Evolutionary conservation across 352 stramenopile species (phyloP).

Genomic region (Phytophthora palmivora): DNA sequence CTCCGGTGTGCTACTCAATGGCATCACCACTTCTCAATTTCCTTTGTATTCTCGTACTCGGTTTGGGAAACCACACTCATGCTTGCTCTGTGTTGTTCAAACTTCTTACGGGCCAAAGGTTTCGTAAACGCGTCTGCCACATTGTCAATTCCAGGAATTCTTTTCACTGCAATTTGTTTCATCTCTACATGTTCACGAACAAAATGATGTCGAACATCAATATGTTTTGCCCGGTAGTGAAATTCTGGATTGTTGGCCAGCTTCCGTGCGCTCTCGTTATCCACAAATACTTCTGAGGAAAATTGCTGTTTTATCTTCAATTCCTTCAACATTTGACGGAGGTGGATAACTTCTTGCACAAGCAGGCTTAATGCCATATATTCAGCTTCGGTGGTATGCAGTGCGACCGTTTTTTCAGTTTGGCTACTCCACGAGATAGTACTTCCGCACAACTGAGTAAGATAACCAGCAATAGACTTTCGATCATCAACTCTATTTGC

Average conservation of each 20-base stretch:
- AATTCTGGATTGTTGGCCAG: constrained; percentile 28
- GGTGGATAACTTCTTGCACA: constrained; percentile 28
- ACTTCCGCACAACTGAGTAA: too few relatives aligned
- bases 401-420: too few relatives aligned
- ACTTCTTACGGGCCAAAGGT: constrained; percentile 11
- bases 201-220: too few relatives aligned
- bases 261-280: constrained; percentile 32
- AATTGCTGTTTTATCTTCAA: constrained; percentile 13
- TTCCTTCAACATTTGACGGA: constrained; percentile 33
- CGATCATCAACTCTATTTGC: constrained; percentile 26
- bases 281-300: constrained; percentile 24
- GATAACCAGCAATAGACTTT: too few relatives aligned
- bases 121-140: constrained; percentile 37
- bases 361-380: too few relatives aligned
- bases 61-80: too few relatives aligned
- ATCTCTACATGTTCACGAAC: constrained; percentile 15
- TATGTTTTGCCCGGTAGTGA: constrained; percentile 14
- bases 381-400: too few relatives aligned
- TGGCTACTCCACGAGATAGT: too few relatives aligned
- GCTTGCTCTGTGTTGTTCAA: constrained; percentile 23
- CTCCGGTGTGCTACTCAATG: too few relatives aligned
- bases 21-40: too few relatives aligned
- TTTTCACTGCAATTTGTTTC: constrained; percentile 25
- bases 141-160: constrained; percentile 26
- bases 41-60: too few relatives aligned